Evolutionary conservation across 441 rosid species (phyloP).

Genomic region (Eutrema salsugineum): DNA sequence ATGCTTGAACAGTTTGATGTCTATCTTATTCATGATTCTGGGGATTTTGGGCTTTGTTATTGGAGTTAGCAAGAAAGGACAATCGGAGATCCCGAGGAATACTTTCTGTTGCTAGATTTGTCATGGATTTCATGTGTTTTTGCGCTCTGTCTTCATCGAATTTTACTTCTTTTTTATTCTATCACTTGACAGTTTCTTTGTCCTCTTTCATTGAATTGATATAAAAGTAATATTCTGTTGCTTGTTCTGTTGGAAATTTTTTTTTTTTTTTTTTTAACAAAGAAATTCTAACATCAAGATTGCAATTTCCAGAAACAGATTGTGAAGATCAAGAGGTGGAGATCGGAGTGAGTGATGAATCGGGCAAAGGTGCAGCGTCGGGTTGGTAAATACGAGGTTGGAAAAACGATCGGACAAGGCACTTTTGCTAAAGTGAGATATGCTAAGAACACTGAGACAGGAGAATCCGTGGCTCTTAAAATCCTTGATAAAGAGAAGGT

Average conservation of each 20-base stretch:
- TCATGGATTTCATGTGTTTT: neutral
- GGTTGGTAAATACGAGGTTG: constrained; percentile 88
- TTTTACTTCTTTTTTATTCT: neutral
- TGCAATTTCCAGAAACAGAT: neutral
- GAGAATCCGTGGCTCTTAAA: constrained; percentile 84
- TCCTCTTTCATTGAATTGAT: neutral
- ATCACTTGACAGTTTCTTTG: neutral
- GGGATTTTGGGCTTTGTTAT: neutral
- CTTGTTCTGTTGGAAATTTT: neutral
- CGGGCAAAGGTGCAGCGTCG: constrained; percentile 84
- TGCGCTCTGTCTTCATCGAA: neutral
- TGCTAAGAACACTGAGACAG: constrained; percentile 78
- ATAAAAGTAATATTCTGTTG: constrained; percentile 16
- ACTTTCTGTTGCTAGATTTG: neutral
- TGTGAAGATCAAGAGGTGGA: constrained; percentile 26
- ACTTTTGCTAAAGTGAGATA: constrained; percentile 94
- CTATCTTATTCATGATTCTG: constrained; percentile 4
- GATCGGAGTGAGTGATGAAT: constrained; percentile 44
- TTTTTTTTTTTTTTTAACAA: neutral
- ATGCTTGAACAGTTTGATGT: neutral
- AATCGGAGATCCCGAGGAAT: neutral
- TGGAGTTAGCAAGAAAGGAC: neutral
- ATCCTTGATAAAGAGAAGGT: constrained; percentile 96
- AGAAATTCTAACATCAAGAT: neutral
- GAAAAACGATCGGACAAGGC: constrained; percentile 95